phyloP scores from a whole-genome alignment of 371 early-diverging fungal species.

The Rhizomucor pusillus region DNA sequence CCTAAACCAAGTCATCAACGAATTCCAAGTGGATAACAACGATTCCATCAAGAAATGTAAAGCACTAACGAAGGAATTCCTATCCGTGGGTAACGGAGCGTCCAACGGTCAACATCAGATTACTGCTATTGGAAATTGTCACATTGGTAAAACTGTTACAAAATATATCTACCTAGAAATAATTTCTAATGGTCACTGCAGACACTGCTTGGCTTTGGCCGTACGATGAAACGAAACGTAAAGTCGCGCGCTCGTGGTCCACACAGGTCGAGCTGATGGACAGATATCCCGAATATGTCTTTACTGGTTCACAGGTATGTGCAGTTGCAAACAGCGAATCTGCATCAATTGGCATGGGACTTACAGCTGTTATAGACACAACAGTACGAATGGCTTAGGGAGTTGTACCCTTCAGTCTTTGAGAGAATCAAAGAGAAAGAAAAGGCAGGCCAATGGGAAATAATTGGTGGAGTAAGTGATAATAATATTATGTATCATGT shows the following conservation, averaged over 20 bases:
- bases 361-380: conserved; percentile 51
- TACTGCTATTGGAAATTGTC: conserved; percentile 86
- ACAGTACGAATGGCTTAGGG: conserved; percentile 91
- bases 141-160: conserved; percentile 62
- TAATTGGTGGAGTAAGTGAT: conserved; percentile 79
- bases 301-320: conserved; percentile 85
- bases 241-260: conserved; percentile 90
- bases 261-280: conserved; percentile 87
- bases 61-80: conserved; percentile 59
- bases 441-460: conserved; percentile 81
- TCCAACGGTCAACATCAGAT: conserved; percentile 53
- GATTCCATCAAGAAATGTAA: conserved; percentile 56
- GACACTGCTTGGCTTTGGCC: conserved; percentile 90
- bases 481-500: neutral
- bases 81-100: conserved; percentile 56
- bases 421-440: conserved; percentile 68
- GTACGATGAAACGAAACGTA: conserved; percentile 94
- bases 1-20: conserved; percentile 81
- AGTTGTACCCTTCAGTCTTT: conserved; percentile 83
- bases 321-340: neutral
- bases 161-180: neutral
- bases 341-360: neutral
- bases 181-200: conserved; percentile 1
- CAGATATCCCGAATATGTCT: conserved; percentile 82
- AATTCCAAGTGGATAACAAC: conserved; percentile 55